phyloP scores from a whole-genome alignment of 2,329 filamentous ascomycete species.

The Paracamarosporium sp. region DNA sequence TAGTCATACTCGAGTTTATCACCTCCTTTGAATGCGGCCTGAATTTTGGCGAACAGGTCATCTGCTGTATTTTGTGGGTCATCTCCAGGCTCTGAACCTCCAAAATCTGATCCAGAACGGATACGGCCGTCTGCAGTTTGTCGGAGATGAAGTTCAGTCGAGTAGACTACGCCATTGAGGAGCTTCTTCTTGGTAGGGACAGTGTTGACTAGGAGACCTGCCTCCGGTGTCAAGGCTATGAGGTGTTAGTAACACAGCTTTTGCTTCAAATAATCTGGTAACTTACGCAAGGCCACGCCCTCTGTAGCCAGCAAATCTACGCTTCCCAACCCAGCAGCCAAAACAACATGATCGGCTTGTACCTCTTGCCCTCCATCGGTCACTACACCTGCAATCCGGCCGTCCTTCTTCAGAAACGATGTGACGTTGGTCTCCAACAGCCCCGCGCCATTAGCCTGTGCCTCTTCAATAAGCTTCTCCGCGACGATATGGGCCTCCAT shows the following conservation, averaged over 20 bases:
- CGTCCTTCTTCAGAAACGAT: slow-evolving; percentile 6
- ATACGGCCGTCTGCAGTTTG: slow-evolving; percentile 10
- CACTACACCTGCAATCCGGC: slow-evolving; percentile 8
- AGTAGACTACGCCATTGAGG: slow-evolving; percentile 1
- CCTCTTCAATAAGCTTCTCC: slow-evolving; percentile 5
- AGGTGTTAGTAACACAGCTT: neutral
- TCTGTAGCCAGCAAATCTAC: slow-evolving; percentile 7
- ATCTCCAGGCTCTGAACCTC: slow-evolving; percentile 1
- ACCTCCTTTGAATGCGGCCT: slow-evolving; percentile 5
- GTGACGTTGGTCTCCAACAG: slow-evolving; percentile 7
- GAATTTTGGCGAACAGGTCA: slow-evolving; percentile 6
- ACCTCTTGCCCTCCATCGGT: slow-evolving; percentile 1
- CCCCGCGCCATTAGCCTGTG: slow-evolving; percentile 4
- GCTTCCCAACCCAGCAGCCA: slow-evolving; percentile 10
- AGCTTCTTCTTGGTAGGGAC: neutral
- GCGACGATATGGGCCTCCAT: slow-evolving; percentile 13
- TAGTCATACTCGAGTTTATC: slow-evolving; percentile 6
- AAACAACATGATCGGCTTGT: slow-evolving; percentile 7
- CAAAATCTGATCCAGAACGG: slow-evolving; percentile 7
- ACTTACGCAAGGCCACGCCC: slow-evolving; percentile 8
- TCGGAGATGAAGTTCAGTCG: slow-evolving; percentile 6
- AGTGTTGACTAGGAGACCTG: slow-evolving; percentile 9
- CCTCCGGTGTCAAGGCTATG: slow-evolving; percentile 7
- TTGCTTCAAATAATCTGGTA: neutral
- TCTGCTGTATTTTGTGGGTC: slow-evolving; percentile 10